phyloP scores from a whole-genome alignment of 2,329 filamentous ascomycete genomes.

The Macrophomina phaseolina region DNA sequence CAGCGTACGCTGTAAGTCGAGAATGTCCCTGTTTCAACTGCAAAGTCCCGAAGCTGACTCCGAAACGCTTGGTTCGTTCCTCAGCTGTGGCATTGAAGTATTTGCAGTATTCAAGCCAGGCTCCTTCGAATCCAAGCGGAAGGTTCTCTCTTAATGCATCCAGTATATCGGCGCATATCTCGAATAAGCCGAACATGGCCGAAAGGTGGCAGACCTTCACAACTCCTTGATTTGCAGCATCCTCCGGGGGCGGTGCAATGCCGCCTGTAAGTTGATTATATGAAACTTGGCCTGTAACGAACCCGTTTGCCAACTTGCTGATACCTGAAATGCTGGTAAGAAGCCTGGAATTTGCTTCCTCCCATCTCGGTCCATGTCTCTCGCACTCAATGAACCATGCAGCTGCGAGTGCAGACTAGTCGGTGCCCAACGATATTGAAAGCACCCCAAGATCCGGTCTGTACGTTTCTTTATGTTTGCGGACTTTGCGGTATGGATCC shows the following conservation, averaged over 20 bases:
- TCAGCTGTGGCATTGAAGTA: constrained; percentile 58
- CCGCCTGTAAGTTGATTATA: constrained; percentile 59
- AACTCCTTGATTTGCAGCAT: constrained; percentile 58
- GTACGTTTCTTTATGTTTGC: constrained; percentile 43
- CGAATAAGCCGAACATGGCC: constrained; percentile 64
- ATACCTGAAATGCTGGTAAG: constrained; percentile 58
- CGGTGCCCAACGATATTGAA: constrained; percentile 62
- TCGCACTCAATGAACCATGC: constrained; percentile 68
- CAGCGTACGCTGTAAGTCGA: constrained; percentile 62
- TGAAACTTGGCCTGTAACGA: constrained; percentile 59
- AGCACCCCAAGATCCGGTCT: constrained; percentile 49
- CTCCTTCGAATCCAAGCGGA: constrained; percentile 57
- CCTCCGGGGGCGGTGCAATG: constrained; percentile 59
- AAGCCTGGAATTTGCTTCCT: constrained; percentile 59
- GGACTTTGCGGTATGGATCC: constrained; percentile 65
- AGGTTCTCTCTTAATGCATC: constrained; percentile 55
- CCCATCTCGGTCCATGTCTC: constrained; percentile 59
- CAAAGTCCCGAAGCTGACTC: constrained; percentile 52
- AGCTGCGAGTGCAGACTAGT: constrained; percentile 63
- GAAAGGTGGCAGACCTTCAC: constrained; percentile 62
- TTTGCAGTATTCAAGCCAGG: constrained; percentile 66
- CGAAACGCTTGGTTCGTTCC: constrained; percentile 62
- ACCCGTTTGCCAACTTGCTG: constrained; percentile 62
- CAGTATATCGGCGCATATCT: constrained; percentile 63
- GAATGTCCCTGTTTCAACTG: constrained; percentile 64